Conservation (phyloP, 1,284 basidiomycete genomes). For the Boletellus deceptivus region DNA sequence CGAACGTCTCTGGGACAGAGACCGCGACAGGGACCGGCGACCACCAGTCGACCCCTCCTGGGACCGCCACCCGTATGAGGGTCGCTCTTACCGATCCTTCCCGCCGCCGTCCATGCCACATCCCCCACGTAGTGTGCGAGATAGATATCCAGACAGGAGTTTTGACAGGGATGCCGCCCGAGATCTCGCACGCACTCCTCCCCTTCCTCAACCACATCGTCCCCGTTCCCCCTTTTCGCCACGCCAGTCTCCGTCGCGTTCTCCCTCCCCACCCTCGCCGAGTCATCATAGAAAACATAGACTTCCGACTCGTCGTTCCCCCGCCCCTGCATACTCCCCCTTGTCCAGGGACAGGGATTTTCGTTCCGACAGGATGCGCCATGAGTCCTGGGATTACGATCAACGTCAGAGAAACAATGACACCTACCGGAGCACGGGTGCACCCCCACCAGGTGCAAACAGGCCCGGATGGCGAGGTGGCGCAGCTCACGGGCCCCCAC, state of each 20-base stretch:
- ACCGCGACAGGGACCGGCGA: constrained; percentile 27
- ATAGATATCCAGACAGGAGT: constrained; percentile 23
- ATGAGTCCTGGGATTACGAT: constrained; percentile 29
- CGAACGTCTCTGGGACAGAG: constrained; percentile 23
- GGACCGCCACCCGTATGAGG: constrained; percentile 23
- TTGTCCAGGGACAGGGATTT: constrained; percentile 25
- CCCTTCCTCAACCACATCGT: constrained; percentile 28
- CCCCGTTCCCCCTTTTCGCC: constrained; percentile 24
- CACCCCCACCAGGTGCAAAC: constrained; percentile 8
- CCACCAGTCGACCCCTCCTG: constrained; percentile 23
- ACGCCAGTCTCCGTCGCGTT: constrained; percentile 20
- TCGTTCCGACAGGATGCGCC: constrained; percentile 32
- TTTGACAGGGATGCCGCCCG: constrained; percentile 29
- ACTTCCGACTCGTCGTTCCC: constrained; percentile 41
- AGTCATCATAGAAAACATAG: constrained; percentile 41
- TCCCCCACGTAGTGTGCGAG: constrained; percentile 19
- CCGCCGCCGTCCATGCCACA: constrained; percentile 8
- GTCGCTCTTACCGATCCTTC: constrained; percentile 20
- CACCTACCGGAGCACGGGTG: constrained; percentile 9
- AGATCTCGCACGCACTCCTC: constrained; percentile 32
- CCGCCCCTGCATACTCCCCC: constrained; percentile 37
- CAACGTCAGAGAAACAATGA: constrained; percentile 18
- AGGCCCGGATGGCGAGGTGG: constrained; percentile 8
- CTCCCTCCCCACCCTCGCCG: constrained; percentile 35
- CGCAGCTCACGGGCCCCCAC: constrained; percentile 7